These are phyloP conservation scores for Calonectria montana DNA, from an alignment of 2,329 filamentous ascomycete genomes.

Conservation along the genomic window DNA sequence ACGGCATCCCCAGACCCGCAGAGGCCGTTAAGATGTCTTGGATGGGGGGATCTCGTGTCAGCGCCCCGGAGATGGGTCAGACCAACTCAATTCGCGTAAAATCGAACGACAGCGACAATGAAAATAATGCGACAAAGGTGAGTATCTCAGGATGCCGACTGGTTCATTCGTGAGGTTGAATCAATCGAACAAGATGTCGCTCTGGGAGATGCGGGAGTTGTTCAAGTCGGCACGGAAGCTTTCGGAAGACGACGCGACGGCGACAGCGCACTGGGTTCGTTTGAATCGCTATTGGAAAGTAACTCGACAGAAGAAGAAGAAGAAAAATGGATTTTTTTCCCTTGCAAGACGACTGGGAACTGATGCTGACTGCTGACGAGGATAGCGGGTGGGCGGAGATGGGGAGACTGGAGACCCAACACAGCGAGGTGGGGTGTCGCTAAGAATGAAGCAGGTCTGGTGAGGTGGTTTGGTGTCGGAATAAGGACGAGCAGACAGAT, in stretches of 20 bases:
- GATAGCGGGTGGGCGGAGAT: slow-evolving; percentile 19
- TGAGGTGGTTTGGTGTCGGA: slow-evolving; percentile 25
- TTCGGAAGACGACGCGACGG: slow-evolving; percentile 28
- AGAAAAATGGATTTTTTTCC: background rate
- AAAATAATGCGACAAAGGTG: background rate
- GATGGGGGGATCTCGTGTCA: slow-evolving; percentile 36
- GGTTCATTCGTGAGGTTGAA: slow-evolving; percentile 24
- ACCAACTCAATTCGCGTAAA: slow-evolving; percentile 34
- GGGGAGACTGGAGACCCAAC: slow-evolving; percentile 22
- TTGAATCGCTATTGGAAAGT: background rate
- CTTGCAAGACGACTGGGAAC: background rate
- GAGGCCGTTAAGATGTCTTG: slow-evolving; percentile 38
- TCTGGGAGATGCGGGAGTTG: slow-evolving; percentile 30
- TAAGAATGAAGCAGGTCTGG: slow-evolving; percentile 37
- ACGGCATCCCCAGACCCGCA: slow-evolving; percentile 44
- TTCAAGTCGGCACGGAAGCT: slow-evolving; percentile 33
- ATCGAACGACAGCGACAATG: slow-evolving; percentile 9
- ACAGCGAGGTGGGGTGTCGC: slow-evolving; percentile 38
- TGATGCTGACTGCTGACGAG: slow-evolving; percentile 15
- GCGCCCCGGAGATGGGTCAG: slow-evolving; percentile 29
- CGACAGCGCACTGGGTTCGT: slow-evolving; percentile 21
- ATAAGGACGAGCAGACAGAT: slow-evolving; percentile 20
- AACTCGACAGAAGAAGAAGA: background rate
- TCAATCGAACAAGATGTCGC: slow-evolving; percentile 33
- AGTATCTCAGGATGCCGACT: slow-evolving; percentile 21